Percentiles rank a stretch among this genome's conserved stretches.
Evolutionary conservation across 164 flowering plant genomes (phyloP).

Genomic region (Aristolochia contorta): DNA sequence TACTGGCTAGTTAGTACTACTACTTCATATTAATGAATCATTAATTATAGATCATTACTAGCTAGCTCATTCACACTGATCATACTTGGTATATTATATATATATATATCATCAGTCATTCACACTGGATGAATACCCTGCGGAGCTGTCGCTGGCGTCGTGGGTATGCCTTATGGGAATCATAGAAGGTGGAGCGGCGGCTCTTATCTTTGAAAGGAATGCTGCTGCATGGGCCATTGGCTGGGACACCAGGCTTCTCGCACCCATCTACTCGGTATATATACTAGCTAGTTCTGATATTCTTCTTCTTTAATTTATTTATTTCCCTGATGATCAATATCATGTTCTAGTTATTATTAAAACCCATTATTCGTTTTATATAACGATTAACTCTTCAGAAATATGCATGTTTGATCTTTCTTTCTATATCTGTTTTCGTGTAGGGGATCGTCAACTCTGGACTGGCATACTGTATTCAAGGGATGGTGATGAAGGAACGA

Average conservation of each 20-base stretch:
- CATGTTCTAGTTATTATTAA: too few relatives aligned
- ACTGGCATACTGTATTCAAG: constrained; percentile 68
- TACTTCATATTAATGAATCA: too few relatives aligned
- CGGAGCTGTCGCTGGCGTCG: constrained; percentile 65
- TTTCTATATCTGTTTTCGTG: neutral
- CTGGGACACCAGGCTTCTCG: constrained; percentile 68
- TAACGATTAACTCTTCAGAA: too few relatives aligned
- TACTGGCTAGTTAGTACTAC: too few relatives aligned
- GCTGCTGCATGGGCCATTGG: constrained; percentile 62
- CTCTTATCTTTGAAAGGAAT: constrained; percentile 54
- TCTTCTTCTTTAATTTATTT: too few relatives aligned
- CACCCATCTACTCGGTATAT: constrained; percentile 63
- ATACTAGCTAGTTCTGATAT: too few relatives aligned
- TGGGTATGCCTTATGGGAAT: constrained; percentile 63
- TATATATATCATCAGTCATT: constrained; percentile 50
- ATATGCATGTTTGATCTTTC: too few relatives aligned
- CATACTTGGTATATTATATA: neutral
- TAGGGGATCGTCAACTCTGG: constrained; percentile 90
- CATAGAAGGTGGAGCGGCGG: constrained; percentile 45
- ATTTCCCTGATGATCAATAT: too few relatives aligned
- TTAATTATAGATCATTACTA: too few relatives aligned
- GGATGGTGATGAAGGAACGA: constrained; percentile 49
- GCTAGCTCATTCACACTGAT: too few relatives aligned
- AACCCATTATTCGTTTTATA: too few relatives aligned
- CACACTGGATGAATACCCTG: constrained; percentile 67